phyloP scores from a whole-genome alignment of 108 stramenopile genomes.

The Fistulifera pelliculosa region DNA sequence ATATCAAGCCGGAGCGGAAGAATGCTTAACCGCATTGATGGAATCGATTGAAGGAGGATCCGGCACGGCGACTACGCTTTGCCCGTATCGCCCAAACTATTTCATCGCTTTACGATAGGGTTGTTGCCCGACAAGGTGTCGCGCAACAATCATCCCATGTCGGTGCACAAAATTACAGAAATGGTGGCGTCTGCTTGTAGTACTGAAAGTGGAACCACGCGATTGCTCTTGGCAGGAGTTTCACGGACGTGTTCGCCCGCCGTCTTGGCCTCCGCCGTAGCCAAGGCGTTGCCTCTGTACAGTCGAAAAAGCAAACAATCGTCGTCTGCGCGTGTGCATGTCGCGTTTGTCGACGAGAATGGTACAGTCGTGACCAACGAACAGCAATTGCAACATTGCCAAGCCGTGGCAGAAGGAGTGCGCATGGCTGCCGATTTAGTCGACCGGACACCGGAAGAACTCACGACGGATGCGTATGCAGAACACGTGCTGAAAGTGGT shows the following conservation, averaged over 20 bases:
- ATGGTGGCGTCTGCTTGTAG: slow-evolving; percentile 13
- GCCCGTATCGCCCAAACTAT: not conserved
- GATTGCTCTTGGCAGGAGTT: slow-evolving; percentile 8
- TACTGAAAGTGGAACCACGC: slow-evolving; percentile 9
- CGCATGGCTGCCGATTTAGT: slow-evolving; percentile 59
- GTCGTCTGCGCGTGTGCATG: slow-evolving; percentile 12
- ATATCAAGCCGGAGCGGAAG: not conserved
- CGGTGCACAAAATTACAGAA: slow-evolving; percentile 52
- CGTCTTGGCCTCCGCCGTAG: slow-evolving; percentile 29
- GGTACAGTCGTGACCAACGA: slow-evolving; percentile 9
- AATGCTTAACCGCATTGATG: not conserved
- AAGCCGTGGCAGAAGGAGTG: slow-evolving; percentile 37
- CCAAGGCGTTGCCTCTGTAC: slow-evolving; percentile 58
- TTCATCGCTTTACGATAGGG: slow-evolving; percentile 16
- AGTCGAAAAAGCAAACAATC: slow-evolving; percentile 29
- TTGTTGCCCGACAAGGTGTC: slow-evolving; percentile 31
- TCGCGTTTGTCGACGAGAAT: slow-evolving; percentile 21
- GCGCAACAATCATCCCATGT: slow-evolving; percentile 60
- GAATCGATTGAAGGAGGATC: not conserved
- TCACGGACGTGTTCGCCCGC: slow-evolving; percentile 16
- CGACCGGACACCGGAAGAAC: slow-evolving; percentile 64
- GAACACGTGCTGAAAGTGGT: slow-evolving; percentile 31
- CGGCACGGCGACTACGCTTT: slow-evolving; percentile 11
- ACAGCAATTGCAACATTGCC: slow-evolving; percentile 7
- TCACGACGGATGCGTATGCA: slow-evolving; percentile 38